Base-by-base conservation (phyloP, 2,329 filamentous ascomycete species). In the Ophioceras dolichostomum region DNA sequence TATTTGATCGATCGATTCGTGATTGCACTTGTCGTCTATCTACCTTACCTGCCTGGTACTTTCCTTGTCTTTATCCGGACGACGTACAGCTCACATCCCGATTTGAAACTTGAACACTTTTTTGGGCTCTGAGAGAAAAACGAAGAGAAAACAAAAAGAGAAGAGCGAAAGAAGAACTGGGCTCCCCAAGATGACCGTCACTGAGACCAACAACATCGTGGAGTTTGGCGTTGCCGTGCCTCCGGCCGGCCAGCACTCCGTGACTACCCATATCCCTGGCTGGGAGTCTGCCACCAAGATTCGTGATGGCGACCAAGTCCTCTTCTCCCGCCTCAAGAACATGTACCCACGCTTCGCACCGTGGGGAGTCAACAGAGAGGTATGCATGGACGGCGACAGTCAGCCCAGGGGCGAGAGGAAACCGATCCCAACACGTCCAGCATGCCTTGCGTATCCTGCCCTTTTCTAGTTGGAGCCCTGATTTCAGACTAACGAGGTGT, bases 321-420 rank as follows among this genome's bases (percentile, higher is more conserved):
- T 60, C 2, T 37, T 67, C n/a, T 32, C 48, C 24, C 49, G 36
- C 14, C 32, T 69, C 2, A 54, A 54, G 35, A 59, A 63, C 39
- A 55, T 69, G 20, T 70, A 70, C 34, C 67, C 67, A 10, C 60
- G 67, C 4, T 64, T 69, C 40, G 43, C 49, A 1, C 65, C 67
- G 1, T 41, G 28, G 16, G 30, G 34, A n/a, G 10, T 26, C 13
- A 18, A 14, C 14, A 17, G 21, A 24, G 28, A 38, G 31, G 35
- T 37, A n/a, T n/a, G n/a, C n/a, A n/a, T n/a, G n/a, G n/a, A n/a
- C n/a, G n/a, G n/a, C n/a, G n/a, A n/a, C n/a, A n/a, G n/a, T n/a
- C n/a, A n/a, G n/a, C n/a, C n/a, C n/a, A n/a, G n/a, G n/a, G n/a
- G n/a, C n/a, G 24, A n/a, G 28, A 8, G 28, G 12, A 30, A 30